Conservation (phyloP, 495 filamentous ascomycete species). For the Penicillium manginii region DNA sequence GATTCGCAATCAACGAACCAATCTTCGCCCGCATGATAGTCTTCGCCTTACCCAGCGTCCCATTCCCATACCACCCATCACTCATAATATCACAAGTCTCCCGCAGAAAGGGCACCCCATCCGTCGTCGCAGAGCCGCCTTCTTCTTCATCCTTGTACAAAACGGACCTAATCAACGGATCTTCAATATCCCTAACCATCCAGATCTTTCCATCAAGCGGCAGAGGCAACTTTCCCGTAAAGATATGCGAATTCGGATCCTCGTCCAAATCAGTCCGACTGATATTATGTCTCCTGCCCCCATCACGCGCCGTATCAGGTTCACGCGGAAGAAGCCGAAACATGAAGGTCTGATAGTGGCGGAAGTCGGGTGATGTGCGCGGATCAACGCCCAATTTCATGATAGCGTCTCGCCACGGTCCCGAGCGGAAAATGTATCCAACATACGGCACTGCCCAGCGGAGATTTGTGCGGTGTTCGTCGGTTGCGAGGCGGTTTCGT, state of each 20-base stretch:
- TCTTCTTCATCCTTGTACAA: constrained; percentile 25
- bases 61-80: constrained; percentile 82
- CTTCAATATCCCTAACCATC: constrained; percentile 90
- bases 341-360: constrained; percentile 84
- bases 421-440: constrained; percentile 86
- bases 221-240: constrained; percentile 70
- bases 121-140: no score
- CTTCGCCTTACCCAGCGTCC: constrained; percentile 77
- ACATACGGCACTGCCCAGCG: constrained; percentile 72
- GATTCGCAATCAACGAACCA: constrained; percentile 44
- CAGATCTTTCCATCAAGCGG: constrained; percentile 80
- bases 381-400: constrained; percentile 87
- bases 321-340: constrained; percentile 76
- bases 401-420: constrained; percentile 88
- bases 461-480: constrained; percentile 58
- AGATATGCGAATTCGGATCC: constrained; percentile 60
- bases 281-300: constrained; percentile 49
- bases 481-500: constrained; percentile 58
- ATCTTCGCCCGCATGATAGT: constrained; percentile 87
- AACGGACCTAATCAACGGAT: constrained; percentile 48
- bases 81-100: constrained; percentile 55
- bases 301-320: constrained; percentile 78
- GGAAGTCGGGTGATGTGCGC: constrained; percentile 69
- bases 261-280: constrained; percentile 24
- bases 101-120: neutral